A percentile compares a stretch with the other conserved stretches of the same genome.
phyloP scores from a whole-genome alignment of 78 protist genomes.

The Dictyostelium brefeldianum region DNA sequence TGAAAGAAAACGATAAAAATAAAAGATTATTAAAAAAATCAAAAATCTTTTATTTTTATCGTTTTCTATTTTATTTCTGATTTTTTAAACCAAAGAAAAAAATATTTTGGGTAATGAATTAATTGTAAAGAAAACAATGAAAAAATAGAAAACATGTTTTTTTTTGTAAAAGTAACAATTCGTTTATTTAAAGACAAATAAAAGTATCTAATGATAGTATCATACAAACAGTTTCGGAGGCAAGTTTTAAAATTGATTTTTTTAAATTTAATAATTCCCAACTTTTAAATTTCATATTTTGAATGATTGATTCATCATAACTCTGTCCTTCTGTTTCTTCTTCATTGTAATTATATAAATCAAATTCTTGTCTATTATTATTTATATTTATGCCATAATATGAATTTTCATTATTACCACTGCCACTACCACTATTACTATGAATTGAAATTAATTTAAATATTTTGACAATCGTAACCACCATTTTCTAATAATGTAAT shows the following conservation, averaged over 20 bases:
- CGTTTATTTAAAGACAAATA: neutral
- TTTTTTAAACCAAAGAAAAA: neutral
- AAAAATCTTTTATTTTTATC: no score
- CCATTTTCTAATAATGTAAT: slow-evolving; percentile 46
- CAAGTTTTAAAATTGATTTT: slow-evolving; percentile 52
- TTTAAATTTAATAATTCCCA: slow-evolving; percentile 58
- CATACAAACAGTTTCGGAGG: slow-evolving; percentile 49
- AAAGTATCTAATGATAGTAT: slow-evolving; percentile 19
- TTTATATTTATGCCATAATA: neutral
- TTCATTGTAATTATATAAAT: neutral
- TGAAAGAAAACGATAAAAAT: no score
- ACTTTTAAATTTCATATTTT: slow-evolving; percentile 25
- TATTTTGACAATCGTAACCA: slow-evolving; percentile 26
- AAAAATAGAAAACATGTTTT: no score
- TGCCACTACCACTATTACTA: neutral
- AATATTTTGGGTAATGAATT: no score
- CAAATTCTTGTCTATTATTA: neutral
- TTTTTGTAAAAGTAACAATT: no score
- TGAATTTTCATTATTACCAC: neutral
- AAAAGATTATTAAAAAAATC: no score
- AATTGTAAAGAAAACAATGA: no score
- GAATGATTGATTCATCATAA: neutral
- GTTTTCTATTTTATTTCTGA: neutral
- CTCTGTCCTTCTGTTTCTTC: neutral
- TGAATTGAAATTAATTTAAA: slow-evolving; percentile 18